Percentiles rank a stretch among this genome's conserved stretches.
Evolutionary conservation across 2,329 filamentous ascomycete genomes (phyloP).

Genomic region (Fusarium anthophilum): DNA sequence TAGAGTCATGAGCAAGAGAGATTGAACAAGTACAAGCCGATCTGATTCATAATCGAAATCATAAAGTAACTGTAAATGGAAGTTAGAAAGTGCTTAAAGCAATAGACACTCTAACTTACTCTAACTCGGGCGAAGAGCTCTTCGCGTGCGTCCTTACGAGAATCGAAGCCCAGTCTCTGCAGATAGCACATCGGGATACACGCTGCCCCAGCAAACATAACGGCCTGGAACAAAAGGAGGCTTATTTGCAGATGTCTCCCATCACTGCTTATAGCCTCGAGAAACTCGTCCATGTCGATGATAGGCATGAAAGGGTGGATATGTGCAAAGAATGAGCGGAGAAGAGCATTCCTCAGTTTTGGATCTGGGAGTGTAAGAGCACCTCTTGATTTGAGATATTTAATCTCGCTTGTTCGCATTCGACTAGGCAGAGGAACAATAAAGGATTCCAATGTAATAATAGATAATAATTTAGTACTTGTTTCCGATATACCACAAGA

Average conservation of each 20-base stretch:
- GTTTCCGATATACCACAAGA: not conserved
- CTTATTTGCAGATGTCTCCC: not conserved
- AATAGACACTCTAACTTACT: not conserved
- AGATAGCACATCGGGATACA: not conserved
- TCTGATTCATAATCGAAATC: not conserved
- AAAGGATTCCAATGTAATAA: not conserved
- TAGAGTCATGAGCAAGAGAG: not conserved
- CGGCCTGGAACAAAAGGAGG: not conserved
- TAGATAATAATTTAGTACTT: not conserved
- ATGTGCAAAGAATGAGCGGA: not conserved
- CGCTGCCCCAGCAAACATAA: not conserved
- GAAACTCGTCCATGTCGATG: not conserved
- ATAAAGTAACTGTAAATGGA: not conserved
- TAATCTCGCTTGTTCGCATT: not conserved
- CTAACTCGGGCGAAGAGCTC: not conserved
- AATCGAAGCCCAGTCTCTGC: not conserved
- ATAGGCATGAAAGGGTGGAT: not conserved
- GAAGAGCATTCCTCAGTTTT: not conserved
- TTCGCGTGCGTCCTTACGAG: not conserved
- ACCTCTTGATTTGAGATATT: not conserved
- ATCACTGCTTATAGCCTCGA: not conserved
- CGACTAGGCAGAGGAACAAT: not conserved
- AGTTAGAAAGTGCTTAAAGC: not conserved
- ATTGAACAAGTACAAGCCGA: not conserved
- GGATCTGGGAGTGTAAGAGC: not conserved